These are phyloP conservation scores for Kodamaea laetipori DNA, from an alignment of 805 yeast species.

Conservation along the genomic window DNA sequence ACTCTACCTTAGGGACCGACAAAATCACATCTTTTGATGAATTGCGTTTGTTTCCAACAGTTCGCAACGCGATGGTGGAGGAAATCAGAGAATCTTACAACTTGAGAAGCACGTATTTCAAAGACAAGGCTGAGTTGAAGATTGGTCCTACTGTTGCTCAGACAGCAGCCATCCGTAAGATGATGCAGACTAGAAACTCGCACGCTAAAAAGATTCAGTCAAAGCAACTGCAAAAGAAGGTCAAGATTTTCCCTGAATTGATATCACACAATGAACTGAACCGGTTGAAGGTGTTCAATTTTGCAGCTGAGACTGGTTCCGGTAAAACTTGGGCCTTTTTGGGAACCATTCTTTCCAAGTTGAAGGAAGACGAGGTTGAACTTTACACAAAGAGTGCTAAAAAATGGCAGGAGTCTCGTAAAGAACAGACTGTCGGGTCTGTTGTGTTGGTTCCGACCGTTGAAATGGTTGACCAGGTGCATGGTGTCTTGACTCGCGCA, in stretches of 20 bases:
- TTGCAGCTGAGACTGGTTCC: constrained; percentile 97
- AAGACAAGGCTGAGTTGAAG: constrained; percentile 31
- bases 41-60: constrained; percentile 64
- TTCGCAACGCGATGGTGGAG: constrained; percentile 58
- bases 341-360: constrained; percentile 68
- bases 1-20: constrained; percentile 24
- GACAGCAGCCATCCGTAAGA: constrained; percentile 63
- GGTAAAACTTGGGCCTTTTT: constrained; percentile 95
- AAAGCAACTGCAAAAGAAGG: constrained; percentile 18
- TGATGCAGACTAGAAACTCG: constrained; percentile 46
- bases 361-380: constrained; percentile 57
- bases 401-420: constrained; percentile 25
- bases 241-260: constrained; percentile 28
- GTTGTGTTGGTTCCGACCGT: constrained; percentile 87
- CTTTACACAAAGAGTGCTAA: constrained; percentile 22
- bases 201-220: constrained; percentile 23
- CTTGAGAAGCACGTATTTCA: constrained; percentile 35
- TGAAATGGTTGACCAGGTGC: constrained; percentile 83
- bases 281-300: constrained; percentile 59
- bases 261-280: constrained; percentile 31
- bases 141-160: constrained; percentile 80
- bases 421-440: constrained; percentile 52
- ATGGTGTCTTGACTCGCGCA: constrained; percentile 42
- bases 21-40: constrained; percentile 67
- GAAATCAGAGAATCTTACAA: constrained; percentile 49